Percentiles rank a stretch among this genome's conserved stretches.
Evolutionary conservation across 2,329 filamentous ascomycete genomes (phyloP).

Genomic region (Exophiala lecanii-corni): DNA sequence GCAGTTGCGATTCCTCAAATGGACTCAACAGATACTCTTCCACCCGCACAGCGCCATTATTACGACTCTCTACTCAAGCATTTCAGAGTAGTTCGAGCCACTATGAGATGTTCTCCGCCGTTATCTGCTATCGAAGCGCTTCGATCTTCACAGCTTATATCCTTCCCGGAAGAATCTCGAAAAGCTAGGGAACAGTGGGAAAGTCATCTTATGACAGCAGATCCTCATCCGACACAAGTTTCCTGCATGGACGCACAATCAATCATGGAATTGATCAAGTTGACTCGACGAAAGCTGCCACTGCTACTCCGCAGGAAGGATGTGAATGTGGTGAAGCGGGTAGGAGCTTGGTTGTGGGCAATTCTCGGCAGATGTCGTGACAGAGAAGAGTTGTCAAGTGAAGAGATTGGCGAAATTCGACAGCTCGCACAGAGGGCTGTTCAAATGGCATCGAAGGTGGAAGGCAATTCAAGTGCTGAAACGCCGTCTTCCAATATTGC

Average conservation of each 20-base stretch:
- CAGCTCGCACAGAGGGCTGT: conserved; percentile 76
- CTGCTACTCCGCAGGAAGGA: conserved; percentile 60
- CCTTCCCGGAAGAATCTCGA: conserved; percentile 51
- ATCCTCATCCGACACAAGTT: conserved; percentile 48
- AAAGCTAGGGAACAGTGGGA: conserved; percentile 55
- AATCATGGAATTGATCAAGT: conserved; percentile 61
- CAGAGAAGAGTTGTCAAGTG: conserved; percentile 67
- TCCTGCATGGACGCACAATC: conserved; percentile 55
- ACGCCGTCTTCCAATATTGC: too few species aligned
- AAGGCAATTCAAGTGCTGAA: too few species aligned
- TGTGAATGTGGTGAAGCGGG: conserved; percentile 57
- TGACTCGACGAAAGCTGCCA: conserved; percentile 54
- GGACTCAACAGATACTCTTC: conserved; percentile 38
- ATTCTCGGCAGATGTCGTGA: conserved; percentile 71
- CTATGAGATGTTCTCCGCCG: conserved; percentile 55
- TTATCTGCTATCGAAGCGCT: conserved; percentile 51
- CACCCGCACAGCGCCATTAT: conserved; percentile 60
- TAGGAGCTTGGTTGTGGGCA: conserved; percentile 82
- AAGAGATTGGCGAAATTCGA: conserved; percentile 69
- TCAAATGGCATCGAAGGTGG: conserved; percentile 23
- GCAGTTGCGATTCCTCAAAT: conserved; percentile 49
- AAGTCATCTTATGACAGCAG: conserved; percentile 34
- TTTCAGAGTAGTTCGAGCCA: conserved; percentile 61
- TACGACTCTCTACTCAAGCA: conserved; percentile 61
- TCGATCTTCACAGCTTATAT: conserved; percentile 47